Conservation (phyloP, 495 filamentous ascomycete species). For the Pyronema omphalodes region DNA sequence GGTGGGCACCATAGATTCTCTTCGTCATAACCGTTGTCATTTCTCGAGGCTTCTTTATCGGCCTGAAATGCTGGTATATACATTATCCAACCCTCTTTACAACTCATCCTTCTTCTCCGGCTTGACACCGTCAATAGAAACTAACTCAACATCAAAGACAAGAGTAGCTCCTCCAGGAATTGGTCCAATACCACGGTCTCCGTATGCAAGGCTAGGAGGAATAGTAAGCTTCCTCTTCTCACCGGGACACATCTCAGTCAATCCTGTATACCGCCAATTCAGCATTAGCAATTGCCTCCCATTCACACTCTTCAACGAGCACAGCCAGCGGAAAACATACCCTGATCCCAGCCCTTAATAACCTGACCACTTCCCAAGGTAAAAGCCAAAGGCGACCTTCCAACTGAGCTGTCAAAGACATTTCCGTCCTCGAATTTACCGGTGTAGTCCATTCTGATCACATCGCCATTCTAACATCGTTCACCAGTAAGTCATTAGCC, state of each 20-base stretch:
- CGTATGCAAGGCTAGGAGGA: slow-evolving; percentile 73
- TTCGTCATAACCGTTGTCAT: too few relatives aligned
- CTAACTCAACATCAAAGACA: slow-evolving; percentile 82
- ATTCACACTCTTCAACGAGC: too few relatives aligned
- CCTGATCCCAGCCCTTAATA: slow-evolving; percentile 79
- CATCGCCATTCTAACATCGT: slow-evolving; percentile 48
- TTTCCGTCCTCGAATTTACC: slow-evolving; percentile 49
- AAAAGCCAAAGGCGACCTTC: slow-evolving; percentile 65
- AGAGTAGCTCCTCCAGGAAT: slow-evolving; percentile 65
- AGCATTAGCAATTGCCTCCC: neutral
- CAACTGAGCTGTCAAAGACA: slow-evolving; percentile 47
- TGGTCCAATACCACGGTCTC: slow-evolving; percentile 49
- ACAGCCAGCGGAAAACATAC: slow-evolving; percentile 39
- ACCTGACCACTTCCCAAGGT: slow-evolving; percentile 61
- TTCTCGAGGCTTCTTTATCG: too few relatives aligned
- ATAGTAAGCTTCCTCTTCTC: slow-evolving; percentile 88
- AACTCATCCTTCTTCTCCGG: slow-evolving; percentile 35
- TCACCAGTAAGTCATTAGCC: too few relatives aligned
- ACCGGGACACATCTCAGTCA: slow-evolving; percentile 84
- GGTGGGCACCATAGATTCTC: too few relatives aligned
- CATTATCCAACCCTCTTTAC: slow-evolving; percentile 12
- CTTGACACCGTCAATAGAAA: slow-evolving; percentile 66
- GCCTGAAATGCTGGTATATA: too few relatives aligned
- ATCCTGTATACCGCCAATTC: neutral
- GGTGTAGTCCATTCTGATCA: slow-evolving; percentile 67